These are phyloP conservation scores for Populus ilicifolia DNA, from an alignment of 345 rosid species.

Conservation along the genomic window DNA sequence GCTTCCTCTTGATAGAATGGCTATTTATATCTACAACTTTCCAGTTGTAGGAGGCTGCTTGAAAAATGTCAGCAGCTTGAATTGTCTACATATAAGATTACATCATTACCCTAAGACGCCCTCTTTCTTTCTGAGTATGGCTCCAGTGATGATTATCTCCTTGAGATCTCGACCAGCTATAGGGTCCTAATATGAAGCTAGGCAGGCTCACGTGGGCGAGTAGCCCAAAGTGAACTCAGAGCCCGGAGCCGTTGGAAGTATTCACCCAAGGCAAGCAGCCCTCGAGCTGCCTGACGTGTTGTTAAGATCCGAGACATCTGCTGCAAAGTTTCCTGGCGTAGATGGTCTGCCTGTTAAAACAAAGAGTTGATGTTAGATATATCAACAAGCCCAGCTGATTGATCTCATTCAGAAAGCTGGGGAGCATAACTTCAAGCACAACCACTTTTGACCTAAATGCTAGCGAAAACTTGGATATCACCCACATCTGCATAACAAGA, in stretches of 20 bases:
- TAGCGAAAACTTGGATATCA: background rate
- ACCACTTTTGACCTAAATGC: background rate
- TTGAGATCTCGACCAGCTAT: background rate
- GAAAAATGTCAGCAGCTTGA: slow-evolving; percentile 40
- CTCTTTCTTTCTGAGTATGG: background rate
- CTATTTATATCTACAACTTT: slow-evolving; percentile 27
- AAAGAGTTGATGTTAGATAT: background rate
- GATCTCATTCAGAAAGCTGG: background rate
- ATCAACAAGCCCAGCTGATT: background rate
- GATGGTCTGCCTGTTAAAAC: slow-evolving; percentile 73
- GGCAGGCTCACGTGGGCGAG: slow-evolving; percentile 52
- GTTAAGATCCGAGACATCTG: slow-evolving; percentile 77
- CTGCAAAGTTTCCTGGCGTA: slow-evolving; percentile 73
- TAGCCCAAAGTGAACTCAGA: slow-evolving; percentile 64
- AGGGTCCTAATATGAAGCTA: slow-evolving; percentile 9
- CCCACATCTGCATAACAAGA: background rate
- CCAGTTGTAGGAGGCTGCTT: slow-evolving; percentile 32
- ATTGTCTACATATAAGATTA: slow-evolving; percentile 17
- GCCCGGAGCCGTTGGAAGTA: slow-evolving; percentile 72
- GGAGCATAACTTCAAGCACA: background rate
- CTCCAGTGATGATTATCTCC: background rate
- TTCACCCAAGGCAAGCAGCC: slow-evolving; percentile 77
- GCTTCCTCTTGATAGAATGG: slow-evolving; percentile 17
- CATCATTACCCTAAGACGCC: slow-evolving; percentile 16
- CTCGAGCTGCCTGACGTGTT: slow-evolving; percentile 73